Conservation (phyloP, 108 stramenopile genomes). For the Schizochytrium sp. region DNA sequence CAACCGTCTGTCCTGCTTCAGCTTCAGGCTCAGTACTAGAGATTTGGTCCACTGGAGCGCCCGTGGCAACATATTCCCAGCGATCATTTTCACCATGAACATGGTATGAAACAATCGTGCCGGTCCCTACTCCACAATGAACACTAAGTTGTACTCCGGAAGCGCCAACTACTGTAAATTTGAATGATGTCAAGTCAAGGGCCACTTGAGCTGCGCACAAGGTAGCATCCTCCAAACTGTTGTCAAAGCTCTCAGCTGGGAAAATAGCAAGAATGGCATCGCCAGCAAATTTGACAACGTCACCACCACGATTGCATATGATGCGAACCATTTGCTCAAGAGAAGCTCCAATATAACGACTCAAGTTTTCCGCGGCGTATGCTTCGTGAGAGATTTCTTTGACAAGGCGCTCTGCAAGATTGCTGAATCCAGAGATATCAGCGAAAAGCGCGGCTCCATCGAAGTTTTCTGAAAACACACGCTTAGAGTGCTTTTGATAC, state of each 20-base stretch:
- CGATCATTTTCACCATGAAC: slow-evolving; percentile 59
- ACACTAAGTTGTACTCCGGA: slow-evolving; percentile 31
- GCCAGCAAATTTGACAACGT: slow-evolving; percentile 79
- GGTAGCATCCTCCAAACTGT: neutral
- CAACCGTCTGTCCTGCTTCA: slow-evolving; percentile 57
- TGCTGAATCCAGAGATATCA: slow-evolving; percentile 75
- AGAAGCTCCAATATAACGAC: slow-evolving; percentile 71
- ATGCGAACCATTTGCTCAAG: slow-evolving; percentile 68
- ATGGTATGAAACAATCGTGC: slow-evolving; percentile 21
- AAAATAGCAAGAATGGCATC: slow-evolving; percentile 77
- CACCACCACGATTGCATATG: slow-evolving; percentile 72
- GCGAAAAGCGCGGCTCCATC: slow-evolving; percentile 74
- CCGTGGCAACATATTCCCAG: slow-evolving; percentile 66
- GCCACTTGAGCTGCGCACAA: slow-evolving; percentile 55
- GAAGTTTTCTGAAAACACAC: slow-evolving; percentile 7
- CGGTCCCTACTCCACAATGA: slow-evolving; percentile 38
- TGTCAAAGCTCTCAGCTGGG: slow-evolving; percentile 61
- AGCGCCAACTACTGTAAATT: neutral
- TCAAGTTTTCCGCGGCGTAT: slow-evolving; percentile 68
- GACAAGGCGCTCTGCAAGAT: slow-evolving; percentile 70
- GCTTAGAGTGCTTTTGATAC: neutral
- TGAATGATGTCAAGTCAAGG: neutral
- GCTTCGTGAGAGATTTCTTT: slow-evolving; percentile 65
- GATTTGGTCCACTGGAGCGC: slow-evolving; percentile 63
- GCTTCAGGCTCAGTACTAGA: slow-evolving; percentile 63